Evolutionary conservation across 768 basidiomycete genomes (phyloP).

Genomic region (Solioccasus polychromus): DNA sequence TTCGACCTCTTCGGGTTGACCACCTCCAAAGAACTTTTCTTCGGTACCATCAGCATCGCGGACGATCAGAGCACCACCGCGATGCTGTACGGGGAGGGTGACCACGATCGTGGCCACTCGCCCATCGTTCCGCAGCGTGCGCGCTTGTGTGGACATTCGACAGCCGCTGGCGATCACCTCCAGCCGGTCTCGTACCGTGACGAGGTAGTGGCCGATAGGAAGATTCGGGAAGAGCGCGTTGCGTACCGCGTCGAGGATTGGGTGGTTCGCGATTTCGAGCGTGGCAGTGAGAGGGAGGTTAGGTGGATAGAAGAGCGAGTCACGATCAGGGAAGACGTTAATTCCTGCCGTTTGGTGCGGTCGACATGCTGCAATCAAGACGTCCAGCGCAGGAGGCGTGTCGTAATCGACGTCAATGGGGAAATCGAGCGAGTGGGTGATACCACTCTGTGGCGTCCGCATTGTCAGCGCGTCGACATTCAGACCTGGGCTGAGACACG

Average conservation of each 20-base stretch:
- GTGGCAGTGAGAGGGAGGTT: conserved; percentile 72
- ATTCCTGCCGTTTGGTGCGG: conserved; percentile 56
- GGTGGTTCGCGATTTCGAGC: conserved; percentile 78
- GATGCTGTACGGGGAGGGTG: conserved; percentile 71
- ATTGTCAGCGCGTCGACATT: background rate
- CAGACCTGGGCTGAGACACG: conserved; percentile 10
- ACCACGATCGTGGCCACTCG: conserved; percentile 71
- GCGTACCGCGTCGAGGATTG: conserved; percentile 75
- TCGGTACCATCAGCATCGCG: conserved; percentile 51
- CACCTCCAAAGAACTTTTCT: conserved; percentile 62
- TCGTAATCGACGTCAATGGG: conserved; percentile 75
- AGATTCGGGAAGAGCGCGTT: conserved; percentile 70
- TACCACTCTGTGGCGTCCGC: conserved; percentile 52
- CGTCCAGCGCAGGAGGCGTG: conserved; percentile 74
- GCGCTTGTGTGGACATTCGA: conserved; percentile 53
- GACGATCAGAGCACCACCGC: conserved; percentile 64
- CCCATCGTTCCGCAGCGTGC: conserved; percentile 56
- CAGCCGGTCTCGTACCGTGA: conserved; percentile 62
- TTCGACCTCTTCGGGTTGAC: conserved; percentile 66
- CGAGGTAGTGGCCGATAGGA: conserved; percentile 67
- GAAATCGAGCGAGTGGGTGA: conserved; percentile 78
- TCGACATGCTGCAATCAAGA: conserved; percentile 70
- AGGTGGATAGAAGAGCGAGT: conserved; percentile 70
- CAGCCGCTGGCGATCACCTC: conserved; percentile 66
- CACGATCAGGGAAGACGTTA: conserved; percentile 54